Evolutionary conservation across 2,329 filamentous ascomycete species (phyloP), one percentile per base, ranked within the genome.

Genomic region (Neonectria faginata): DNA sequence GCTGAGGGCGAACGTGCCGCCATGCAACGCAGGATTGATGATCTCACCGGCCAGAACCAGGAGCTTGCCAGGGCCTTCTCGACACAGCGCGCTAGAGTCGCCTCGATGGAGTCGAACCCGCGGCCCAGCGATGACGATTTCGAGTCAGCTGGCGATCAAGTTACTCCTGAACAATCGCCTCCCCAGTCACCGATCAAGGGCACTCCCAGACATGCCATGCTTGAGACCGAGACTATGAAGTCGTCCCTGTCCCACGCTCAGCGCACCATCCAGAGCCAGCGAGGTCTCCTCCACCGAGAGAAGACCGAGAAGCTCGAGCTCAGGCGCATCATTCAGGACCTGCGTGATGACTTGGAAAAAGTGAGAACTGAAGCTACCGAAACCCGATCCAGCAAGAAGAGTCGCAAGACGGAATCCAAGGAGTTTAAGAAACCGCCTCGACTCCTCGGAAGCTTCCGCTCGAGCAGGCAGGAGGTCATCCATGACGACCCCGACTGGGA

Each of bases 261-360:
- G 78, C 89, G 95, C 62, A 97, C 97, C 81, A 97, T 99, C 64
- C 95, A 98, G 78, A 97, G 93, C 74, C 88, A 98, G 71, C 94
- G 97, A 79, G 94, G 92, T 78, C 97, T 94, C 74, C 92, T 98
- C 51, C 95, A 99, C 78, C 92, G 96, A 36, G 96, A 99, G 79
- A 99, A 98, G 89, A 97, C 95, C 0, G 96, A 99, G 79, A 99
- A 97, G 84, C 88, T 98, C 29, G 96, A 99, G 79, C 87, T 98
- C 58, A 94, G 93, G 80, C 92, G 95, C 64, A 93, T 99, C 87
- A 88, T 98, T 31, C 95, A 98, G 80, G 96, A 99, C 74, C 91
- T 95, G 25, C 90, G 94, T 39, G 96, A 99, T 76, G 96, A 99
- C 74, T 82, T 99, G 29, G 96, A 92, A 74, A 85, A 93, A 78